Evolutionary conservation across 139 green algal species (phyloP).

Genomic region (Gonium pectorale): DNA sequence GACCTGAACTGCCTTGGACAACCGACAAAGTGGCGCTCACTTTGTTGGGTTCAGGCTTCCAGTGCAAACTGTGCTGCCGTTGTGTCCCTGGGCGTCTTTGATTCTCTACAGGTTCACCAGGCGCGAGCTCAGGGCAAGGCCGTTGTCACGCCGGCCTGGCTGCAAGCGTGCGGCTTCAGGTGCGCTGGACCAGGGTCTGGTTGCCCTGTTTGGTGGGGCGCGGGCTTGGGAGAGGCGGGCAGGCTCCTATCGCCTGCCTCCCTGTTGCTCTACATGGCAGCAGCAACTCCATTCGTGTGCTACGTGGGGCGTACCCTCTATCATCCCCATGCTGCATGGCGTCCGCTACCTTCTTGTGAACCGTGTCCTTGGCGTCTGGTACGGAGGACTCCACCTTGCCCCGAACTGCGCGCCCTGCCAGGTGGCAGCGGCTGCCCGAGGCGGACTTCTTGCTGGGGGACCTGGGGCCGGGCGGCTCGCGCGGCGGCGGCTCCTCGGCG

Average conservation of each 20-base stretch:
- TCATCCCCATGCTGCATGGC: neutral
- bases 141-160: conserved; percentile 28
- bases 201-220: neutral
- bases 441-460: neutral
- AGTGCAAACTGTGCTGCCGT: neutral
- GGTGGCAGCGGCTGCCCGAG: conserved; percentile 25
- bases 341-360: neutral
- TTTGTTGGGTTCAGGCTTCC: neutral
- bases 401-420: neutral
- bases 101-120: conserved; percentile 10
- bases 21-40: no score
- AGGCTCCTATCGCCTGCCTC: neutral
- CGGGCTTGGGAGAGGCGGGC: neutral
- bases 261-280: neutral
- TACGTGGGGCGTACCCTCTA: neutral
- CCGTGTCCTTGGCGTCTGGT: neutral
- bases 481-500: neutral
- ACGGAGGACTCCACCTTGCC: no score
- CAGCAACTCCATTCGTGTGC: neutral
- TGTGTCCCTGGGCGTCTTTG: neutral
- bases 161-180: conserved; percentile 35
- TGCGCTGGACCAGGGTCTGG: neutral
- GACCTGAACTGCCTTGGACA: neutral
- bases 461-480: neutral
- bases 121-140: conserved; percentile 10